A percentile compares a stretch with the other conserved stretches of the same genome.
phyloP scores from a whole-genome alignment of 202 grass and related monocot genomes.

The Zoysia matrella region DNA sequence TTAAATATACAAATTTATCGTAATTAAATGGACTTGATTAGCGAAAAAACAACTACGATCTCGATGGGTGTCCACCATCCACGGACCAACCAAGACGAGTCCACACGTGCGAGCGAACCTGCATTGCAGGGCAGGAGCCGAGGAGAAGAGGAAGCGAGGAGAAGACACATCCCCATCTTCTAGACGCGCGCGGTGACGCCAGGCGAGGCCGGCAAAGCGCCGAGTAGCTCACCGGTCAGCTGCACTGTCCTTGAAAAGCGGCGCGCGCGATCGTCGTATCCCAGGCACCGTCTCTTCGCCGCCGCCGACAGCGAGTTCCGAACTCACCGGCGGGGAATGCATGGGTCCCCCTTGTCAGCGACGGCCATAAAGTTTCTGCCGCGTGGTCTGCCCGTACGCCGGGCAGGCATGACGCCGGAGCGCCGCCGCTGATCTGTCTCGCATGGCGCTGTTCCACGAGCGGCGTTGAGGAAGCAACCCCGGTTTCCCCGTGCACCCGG shows the following conservation, averaged over 20 bases:
- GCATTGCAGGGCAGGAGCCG: too few relatives aligned
- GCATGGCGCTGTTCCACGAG: too few relatives aligned
- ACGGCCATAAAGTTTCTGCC: not conserved
- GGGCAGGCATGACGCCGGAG: too few relatives aligned
- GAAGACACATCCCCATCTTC: constrained; percentile 15
- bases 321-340: not conserved
- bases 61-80: not conserved
- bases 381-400: not conserved
- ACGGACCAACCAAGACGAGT: not conserved
- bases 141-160: not conserved
- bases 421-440: too few relatives aligned
- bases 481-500: too few relatives aligned
- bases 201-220: not conserved
- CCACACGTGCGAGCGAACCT: not conserved
- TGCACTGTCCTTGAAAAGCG: constrained; percentile 26
- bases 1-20: too few relatives aligned
- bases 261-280: too few relatives aligned
- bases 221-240: not conserved
- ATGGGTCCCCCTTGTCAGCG: not conserved
- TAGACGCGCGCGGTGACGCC: not conserved
- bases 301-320: constrained; percentile 30
- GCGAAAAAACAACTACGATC: not conserved
- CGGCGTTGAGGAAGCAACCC: too few relatives aligned
- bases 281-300: not conserved
- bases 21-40: not conserved